Evolutionary conservation across 1,284 basidiomycete genomes (phyloP).

Genomic region (Sporisorium iseilematis-ciliati): DNA sequence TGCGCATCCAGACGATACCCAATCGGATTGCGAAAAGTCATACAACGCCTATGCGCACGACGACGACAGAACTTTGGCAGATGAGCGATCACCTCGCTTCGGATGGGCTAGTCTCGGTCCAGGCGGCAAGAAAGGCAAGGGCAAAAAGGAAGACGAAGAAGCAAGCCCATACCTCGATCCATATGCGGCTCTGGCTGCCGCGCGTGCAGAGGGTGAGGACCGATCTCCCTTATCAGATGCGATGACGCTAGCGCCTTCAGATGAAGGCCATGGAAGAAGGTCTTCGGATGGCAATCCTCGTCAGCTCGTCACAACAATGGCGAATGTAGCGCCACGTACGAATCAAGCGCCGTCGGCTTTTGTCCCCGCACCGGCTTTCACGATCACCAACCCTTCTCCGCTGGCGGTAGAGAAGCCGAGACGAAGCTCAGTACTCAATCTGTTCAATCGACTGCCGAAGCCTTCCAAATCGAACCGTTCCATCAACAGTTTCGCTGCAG

Average conservation of each 20-base stretch:
- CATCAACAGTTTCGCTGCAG: conserved; percentile 21
- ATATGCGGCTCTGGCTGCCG: conserved; percentile 12
- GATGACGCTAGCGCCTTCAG: conserved; percentile 39
- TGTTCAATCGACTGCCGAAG: conserved; percentile 24
- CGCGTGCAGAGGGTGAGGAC: background rate
- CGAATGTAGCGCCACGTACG: conserved; percentile 12
- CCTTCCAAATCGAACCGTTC: conserved; percentile 20
- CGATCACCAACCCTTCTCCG: conserved; percentile 38
- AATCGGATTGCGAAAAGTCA: conserved; percentile 32
- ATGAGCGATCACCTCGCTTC: conserved; percentile 39
- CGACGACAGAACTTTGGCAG: conserved; percentile 55
- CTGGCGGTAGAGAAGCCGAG: conserved; percentile 32
- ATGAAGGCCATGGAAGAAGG: conserved; percentile 23
- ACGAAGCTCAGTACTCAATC: conserved; percentile 32
- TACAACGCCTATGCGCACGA: conserved; percentile 19
- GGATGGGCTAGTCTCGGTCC: conserved; percentile 33
- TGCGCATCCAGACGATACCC: conserved; percentile 20
- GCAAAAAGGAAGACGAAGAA: conserved; percentile 29
- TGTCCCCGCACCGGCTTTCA: conserved; percentile 26
- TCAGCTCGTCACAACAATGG: conserved; percentile 23
- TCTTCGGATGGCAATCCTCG: conserved; percentile 11
- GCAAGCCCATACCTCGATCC: conserved; percentile 50
- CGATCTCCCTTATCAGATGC: conserved; percentile 47
- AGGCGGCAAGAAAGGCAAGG: conserved; percentile 29
- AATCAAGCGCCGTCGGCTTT: background rate